Conservation (phyloP, 2,329 filamentous ascomycete genomes). For the Ambrosiella cleistominuta region DNA sequence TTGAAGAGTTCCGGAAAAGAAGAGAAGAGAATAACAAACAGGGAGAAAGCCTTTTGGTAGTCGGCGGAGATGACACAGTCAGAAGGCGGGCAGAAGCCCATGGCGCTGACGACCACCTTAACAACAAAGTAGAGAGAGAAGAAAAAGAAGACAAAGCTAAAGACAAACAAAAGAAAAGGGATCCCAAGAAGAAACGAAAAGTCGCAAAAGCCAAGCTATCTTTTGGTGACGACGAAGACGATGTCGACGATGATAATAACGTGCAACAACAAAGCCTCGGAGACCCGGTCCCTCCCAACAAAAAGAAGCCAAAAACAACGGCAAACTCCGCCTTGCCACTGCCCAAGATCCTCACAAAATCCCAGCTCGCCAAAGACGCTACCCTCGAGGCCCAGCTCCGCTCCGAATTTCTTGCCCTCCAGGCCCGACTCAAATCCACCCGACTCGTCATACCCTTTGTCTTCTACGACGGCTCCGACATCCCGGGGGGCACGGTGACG, state of each 20-base stretch:
- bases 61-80: too few relatives aligned
- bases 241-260: conserved; percentile 30
- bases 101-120: conserved; percentile 24
- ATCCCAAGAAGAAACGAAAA: conserved; percentile 33
- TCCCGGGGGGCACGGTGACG: conserved; percentile 64
- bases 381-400: conserved; percentile 61
- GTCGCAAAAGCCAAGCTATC: conserved; percentile 32
- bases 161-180: conserved; percentile 18
- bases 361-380: conserved; percentile 62
- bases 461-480: conserved; percentile 89
- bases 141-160: neutral
- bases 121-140: conserved; percentile 24
- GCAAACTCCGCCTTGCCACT: conserved; percentile 42
- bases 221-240: conserved; percentile 51
- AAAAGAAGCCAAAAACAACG: conserved; percentile 24
- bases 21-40: conserved; percentile 86
- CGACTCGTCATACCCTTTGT: conserved; percentile 89
- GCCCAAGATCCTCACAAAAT: conserved; percentile 54
- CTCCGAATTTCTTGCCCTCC: conserved; percentile 65
- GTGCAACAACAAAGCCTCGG: too few relatives aligned
- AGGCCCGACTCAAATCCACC: conserved; percentile 73
- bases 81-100: conserved; percentile 36
- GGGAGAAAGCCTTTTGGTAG: conserved; percentile 38
- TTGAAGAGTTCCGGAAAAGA: conserved; percentile 89
- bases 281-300: conserved; percentile 21